These are phyloP conservation scores for Myxozyma geophila DNA, from an alignment of 805 yeast species.

Conservation along the genomic window DNA sequence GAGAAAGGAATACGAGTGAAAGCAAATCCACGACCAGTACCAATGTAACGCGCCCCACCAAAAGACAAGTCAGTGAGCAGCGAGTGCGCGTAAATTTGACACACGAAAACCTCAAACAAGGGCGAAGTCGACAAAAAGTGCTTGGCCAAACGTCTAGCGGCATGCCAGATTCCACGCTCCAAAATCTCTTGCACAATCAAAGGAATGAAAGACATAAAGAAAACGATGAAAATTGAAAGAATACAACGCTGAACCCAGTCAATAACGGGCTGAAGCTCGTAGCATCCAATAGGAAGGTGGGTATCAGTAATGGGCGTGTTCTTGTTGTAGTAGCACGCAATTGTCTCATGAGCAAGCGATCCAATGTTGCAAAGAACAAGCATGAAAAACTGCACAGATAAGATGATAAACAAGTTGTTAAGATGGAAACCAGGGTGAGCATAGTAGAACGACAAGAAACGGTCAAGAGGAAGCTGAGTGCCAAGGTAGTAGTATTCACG, in stretches of 20 bases:
- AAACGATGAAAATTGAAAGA: slow-evolving; percentile 87
- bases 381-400: slow-evolving; percentile 88
- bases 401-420: slow-evolving; percentile 83
- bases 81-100: slow-evolving; percentile 87
- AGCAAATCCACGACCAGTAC: slow-evolving; percentile 95
- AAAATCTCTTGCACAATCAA: slow-evolving; percentile 82
- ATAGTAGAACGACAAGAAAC: slow-evolving; percentile 89
- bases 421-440: slow-evolving; percentile 97
- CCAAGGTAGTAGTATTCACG: slow-evolving; percentile 92
- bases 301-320: slow-evolving; percentile 74
- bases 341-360: slow-evolving; percentile 72
- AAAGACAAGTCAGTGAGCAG: slow-evolving; percentile 74
- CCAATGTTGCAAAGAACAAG: slow-evolving; percentile 79
- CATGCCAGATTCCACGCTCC: slow-evolving; percentile 83
- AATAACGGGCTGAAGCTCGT: slow-evolving; percentile 80
- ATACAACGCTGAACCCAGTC: slow-evolving; percentile 91
- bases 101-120: slow-evolving; percentile 90
- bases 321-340: slow-evolving; percentile 67
- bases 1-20: slow-evolving; percentile 77
- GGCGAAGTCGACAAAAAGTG: slow-evolving; percentile 87
- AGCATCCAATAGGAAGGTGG: slow-evolving; percentile 80
- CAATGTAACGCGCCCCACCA: slow-evolving; percentile 91
- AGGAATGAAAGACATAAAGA: slow-evolving; percentile 89
- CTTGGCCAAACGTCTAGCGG: slow-evolving; percentile 67
- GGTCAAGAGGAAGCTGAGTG: slow-evolving; percentile 82